These are phyloP conservation scores for Atalantia buxifolia DNA, from an alignment of 345 rosid species.

Conservation along the genomic window DNA sequence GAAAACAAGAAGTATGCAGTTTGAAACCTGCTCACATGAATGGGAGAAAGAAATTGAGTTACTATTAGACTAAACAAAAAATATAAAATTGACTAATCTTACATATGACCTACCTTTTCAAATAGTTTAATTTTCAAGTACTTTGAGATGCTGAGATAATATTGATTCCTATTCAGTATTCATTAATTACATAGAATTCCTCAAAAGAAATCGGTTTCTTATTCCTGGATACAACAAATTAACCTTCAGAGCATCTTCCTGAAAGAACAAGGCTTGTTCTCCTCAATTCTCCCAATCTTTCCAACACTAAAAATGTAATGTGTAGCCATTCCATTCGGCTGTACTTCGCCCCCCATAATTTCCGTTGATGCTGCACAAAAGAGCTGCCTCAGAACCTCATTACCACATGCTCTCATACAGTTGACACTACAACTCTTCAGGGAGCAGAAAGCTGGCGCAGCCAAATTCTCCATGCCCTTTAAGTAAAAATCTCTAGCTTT, in stretches of 20 bases:
- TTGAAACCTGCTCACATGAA: too few relatives aligned
- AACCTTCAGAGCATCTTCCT: constrained; percentile 16
- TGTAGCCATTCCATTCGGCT: constrained; percentile 14
- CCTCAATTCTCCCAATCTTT: constrained; percentile 46
- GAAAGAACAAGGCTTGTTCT: constrained; percentile 40
- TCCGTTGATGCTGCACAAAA: background rate
- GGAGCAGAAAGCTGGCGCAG: constrained; percentile 6
- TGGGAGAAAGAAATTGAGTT: too few relatives aligned
- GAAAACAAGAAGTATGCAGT: too few relatives aligned
- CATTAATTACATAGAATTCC: background rate
- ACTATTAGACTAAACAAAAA: too few relatives aligned
- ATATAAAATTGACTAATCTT: too few relatives aligned
- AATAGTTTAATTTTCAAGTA: too few relatives aligned
- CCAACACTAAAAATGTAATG: constrained; percentile 48
- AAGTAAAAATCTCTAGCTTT: constrained; percentile 34
- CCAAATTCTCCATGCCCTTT: constrained; percentile 24
- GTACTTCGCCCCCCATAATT: background rate
- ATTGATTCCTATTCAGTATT: too few relatives aligned
- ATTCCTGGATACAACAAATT: constrained; percentile 9
- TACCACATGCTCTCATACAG: constrained; percentile 1
- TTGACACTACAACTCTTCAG: constrained; percentile 30
- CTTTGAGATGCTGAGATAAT: too few relatives aligned
- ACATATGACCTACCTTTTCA: too few relatives aligned
- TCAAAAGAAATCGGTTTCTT: constrained; percentile 4
- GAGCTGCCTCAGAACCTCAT: constrained; percentile 21